Conservation (phyloP, 2,329 filamentous ascomycete species). For the Capronia americana region DNA sequence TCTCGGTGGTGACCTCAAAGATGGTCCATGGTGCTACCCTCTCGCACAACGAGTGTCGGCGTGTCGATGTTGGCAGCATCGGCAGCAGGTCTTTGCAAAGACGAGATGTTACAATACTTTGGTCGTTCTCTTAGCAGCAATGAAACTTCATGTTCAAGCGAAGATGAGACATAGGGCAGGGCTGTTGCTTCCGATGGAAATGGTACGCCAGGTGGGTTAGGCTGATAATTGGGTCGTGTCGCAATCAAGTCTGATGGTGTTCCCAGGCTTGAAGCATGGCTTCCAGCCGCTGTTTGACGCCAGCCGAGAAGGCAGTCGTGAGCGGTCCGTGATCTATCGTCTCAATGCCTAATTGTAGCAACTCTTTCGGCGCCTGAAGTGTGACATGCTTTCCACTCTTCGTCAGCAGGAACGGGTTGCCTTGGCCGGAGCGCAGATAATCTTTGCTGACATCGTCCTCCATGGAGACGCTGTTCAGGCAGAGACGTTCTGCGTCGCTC, state of each 20-base stretch:
- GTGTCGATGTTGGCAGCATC: too few species aligned
- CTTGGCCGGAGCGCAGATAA: neutral
- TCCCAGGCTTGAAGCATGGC: constrained; percentile 3
- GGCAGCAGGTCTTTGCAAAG: too few species aligned
- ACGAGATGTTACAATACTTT: too few species aligned
- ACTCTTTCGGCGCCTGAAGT: neutral
- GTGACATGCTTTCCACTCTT: neutral
- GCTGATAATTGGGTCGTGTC: too few species aligned
- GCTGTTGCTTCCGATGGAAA: too few species aligned
- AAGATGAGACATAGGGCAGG: too few species aligned
- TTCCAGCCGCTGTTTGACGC: constrained; percentile 2
- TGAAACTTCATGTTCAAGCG: too few species aligned
- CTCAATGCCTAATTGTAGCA: neutral
- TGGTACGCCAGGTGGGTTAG: too few species aligned
- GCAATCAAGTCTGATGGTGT: neutral
- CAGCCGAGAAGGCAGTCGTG: constrained; percentile 1
- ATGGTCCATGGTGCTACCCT: too few species aligned
- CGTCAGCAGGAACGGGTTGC: neutral
- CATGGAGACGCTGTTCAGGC: neutral
- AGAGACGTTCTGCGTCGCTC: neutral
- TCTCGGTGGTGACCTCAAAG: too few species aligned
- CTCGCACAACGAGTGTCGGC: too few species aligned
- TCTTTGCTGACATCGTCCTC: neutral
- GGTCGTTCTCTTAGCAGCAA: too few species aligned
- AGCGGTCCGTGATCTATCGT: constrained; percentile 1